phyloP scores from a whole-genome alignment of 2,329 filamentous ascomycete genomes.

The Exophiala spinifera region DNA sequence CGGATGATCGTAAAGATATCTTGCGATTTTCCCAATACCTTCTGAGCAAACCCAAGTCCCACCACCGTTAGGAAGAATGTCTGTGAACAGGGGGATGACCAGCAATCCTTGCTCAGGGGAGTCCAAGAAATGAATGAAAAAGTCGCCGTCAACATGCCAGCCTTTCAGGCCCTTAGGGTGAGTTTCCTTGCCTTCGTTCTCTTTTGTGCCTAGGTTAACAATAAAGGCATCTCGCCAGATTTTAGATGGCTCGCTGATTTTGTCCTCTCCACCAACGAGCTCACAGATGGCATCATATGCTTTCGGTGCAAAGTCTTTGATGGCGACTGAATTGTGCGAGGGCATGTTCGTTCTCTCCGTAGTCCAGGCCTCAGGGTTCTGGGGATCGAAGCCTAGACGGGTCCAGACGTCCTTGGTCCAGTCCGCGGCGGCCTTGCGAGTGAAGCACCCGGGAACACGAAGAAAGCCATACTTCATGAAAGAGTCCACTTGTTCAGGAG shows the following conservation, averaged over 20 bases:
- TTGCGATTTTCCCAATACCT: slow-evolving; percentile 33
- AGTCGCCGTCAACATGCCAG: slow-evolving; percentile 71
- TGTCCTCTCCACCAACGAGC: slow-evolving; percentile 62
- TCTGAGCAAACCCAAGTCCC: slow-evolving; percentile 64
- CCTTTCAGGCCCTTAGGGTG: slow-evolving; percentile 52
- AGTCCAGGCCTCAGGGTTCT: slow-evolving; percentile 65
- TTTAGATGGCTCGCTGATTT: slow-evolving; percentile 45
- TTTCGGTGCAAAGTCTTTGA: slow-evolving; percentile 58
- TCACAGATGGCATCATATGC: slow-evolving; percentile 66
- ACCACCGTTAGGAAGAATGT: slow-evolving; percentile 59
- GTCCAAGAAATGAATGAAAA: slow-evolving; percentile 70
- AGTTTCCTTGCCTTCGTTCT: slow-evolving; percentile 50
- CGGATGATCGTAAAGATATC: slow-evolving; percentile 48
- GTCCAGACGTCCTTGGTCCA: slow-evolving; percentile 58
- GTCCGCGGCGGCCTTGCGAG: slow-evolving; percentile 45
- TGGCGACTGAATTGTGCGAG: slow-evolving; percentile 53
- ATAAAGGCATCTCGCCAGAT: slow-evolving; percentile 67
- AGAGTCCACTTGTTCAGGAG: slow-evolving; percentile 48
- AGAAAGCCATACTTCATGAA: slow-evolving; percentile 58
- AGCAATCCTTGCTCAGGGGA: slow-evolving; percentile 66
- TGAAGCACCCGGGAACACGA: slow-evolving; percentile 53
- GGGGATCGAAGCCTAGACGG: slow-evolving; percentile 61
- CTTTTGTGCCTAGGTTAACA: slow-evolving; percentile 62
- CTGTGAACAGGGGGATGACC: slow-evolving; percentile 65
- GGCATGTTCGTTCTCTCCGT: slow-evolving; percentile 64